Base-by-base conservation (phyloP, 371 early-diverging fungal genomes). In the Mucor ambiguus region DNA sequence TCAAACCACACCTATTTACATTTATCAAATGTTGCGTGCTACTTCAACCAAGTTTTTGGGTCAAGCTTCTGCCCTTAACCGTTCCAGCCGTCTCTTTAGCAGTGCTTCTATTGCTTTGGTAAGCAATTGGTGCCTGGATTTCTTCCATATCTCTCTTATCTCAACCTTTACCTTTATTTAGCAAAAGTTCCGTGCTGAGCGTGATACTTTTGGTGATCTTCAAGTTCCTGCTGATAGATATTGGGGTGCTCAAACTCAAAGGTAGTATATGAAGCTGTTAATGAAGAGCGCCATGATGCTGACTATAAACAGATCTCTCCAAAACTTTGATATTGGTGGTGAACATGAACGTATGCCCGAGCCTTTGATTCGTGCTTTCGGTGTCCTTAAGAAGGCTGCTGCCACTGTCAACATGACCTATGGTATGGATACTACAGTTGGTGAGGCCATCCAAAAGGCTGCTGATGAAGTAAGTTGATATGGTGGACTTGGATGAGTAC, bases 211-310 rank as follows among this genome's bases (percentile, higher is more conserved):
- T 84, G 96, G 96, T 57, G 91, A 91, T 66, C 79, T 95, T 56
- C 79, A 90, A 64, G 96, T 95, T 5, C 96, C 96, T 35, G 81
- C 90, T 14, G 92, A 95, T 70, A 87, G 79, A 72, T 94, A 94
- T 81, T 95, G 92, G 88, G 96, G 95, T 60, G 93, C 94, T 55
- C 96, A 95, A 77, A 95, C 96, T 11, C 93, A 94, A 75, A 87
- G 95, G 86, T 88, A 75, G 16, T 29, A 38, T 58, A 46, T 28
- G 20, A 46, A 33, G 0, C 38, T 35, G 30, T 43, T 12, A 18
- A 28, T 30, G 46, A 28, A 41, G 6, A 61, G 33, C 29, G 16
- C 38, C n/a, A 24, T 58, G 22, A 20, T 12, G 11, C 24, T 52
- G 14, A 28, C 24, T 26, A 14, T 4, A 26, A 28, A 9, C 22